Base-by-base conservation (phyloP, 371 early-diverging fungal species). In the Apophysomyces elegans region DNA sequence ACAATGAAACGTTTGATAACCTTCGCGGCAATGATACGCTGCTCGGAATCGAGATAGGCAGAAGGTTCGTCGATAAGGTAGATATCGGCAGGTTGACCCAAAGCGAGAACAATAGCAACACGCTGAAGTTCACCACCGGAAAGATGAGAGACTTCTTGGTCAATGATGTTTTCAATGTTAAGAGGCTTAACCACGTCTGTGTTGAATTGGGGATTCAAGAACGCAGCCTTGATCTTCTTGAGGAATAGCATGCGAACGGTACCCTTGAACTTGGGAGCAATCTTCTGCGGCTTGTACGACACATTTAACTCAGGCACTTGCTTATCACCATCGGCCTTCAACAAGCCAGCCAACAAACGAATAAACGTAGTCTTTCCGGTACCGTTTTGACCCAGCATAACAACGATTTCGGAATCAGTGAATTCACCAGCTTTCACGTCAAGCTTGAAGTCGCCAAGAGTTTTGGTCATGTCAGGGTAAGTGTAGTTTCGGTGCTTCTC, bases 91-190 rank as follows among this genome's bases (percentile, higher is more conserved):
- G 96, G 95, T 72, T 87, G 84, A 70, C 99, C 98, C 38, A 99
- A 88, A 62, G 96, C 96, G 56, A 99, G 88, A 18, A 95, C 92
- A 69, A 99, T 92, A 65, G 99, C 99, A 50, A 99, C 97, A 87
- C 99, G 97, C 86, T 99, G 99, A 88, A 99, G 87, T 87, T 99
- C 99, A 91, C 99, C 99, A 84, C 99, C 99, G 69, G 99, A 99
- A 75, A 99, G 87, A 68, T 91, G 93, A 75, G 79, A 77, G 16
- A 96, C 96, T 69, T 91, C 90, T 75, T 96, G 94, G 80, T 99
- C 99, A 59, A 99, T 88, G 62, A 99, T 90, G 74, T 86, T 86
- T 50, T 98, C 99, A 68, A 99, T 95, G 64, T 88, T 85, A 70
- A 99, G 81, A 5, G 99, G 99, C 87, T 98, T 99, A 64, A 97